These are phyloP conservation scores for Paraphaeosphaeria sporulosa DNA, from an alignment of 2,329 filamentous ascomycete species.

Conservation along the genomic window DNA sequence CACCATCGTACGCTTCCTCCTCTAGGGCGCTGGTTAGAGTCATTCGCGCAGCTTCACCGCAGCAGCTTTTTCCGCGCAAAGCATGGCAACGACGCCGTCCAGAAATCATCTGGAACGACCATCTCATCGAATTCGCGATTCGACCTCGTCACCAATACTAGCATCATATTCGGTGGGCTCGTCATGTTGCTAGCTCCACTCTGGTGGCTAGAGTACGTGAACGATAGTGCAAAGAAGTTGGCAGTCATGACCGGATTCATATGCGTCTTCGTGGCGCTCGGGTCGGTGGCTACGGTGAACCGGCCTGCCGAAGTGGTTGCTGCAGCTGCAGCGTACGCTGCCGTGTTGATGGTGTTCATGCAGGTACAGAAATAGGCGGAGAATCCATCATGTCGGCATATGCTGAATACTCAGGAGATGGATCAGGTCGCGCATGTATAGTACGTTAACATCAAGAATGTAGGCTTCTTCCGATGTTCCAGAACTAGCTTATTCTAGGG, in stretches of 20 bases:
- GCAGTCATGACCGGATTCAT: constrained; percentile 35
- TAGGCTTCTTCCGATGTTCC: neutral
- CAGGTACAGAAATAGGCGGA: constrained; percentile 16
- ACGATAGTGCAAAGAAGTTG: constrained; percentile 14
- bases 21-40: constrained; percentile 23
- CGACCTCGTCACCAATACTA: constrained; percentile 22
- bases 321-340: constrained; percentile 31
- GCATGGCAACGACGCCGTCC: constrained; percentile 1
- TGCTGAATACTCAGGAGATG: neutral
- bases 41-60: constrained; percentile 13
- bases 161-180: constrained; percentile 22
- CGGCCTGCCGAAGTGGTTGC: constrained; percentile 33
- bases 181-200: constrained; percentile 33
- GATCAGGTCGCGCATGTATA: neutral
- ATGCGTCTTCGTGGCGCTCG: constrained; percentile 22
- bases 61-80: constrained; percentile 21
- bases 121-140: constrained; percentile 26
- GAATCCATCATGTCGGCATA: neutral
- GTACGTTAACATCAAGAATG: neutral
- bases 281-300: constrained; percentile 24
- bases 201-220: constrained; percentile 29
- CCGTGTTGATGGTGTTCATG: constrained; percentile 32
- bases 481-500: neutral
- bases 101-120: constrained; percentile 6
- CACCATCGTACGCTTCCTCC: constrained; percentile 18